Evolutionary conservation across 768 basidiomycete genomes (phyloP).

Genomic region (Psilocybe tampanensis): DNA sequence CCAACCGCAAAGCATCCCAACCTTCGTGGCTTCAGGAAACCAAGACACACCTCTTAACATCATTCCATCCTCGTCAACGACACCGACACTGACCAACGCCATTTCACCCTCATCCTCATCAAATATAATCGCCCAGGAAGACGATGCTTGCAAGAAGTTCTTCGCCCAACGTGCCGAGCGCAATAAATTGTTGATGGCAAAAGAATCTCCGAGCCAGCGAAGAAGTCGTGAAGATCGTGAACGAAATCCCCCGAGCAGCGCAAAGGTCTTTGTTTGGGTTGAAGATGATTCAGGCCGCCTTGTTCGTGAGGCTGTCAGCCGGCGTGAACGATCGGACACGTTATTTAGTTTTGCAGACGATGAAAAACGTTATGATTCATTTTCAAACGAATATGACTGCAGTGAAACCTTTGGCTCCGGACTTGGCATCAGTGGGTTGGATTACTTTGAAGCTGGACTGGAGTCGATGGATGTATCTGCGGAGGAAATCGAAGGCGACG

Average conservation of each 20-base stretch:
- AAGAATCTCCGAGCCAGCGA: background rate
- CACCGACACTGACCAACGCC: too few species aligned
- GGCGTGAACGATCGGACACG: background rate
- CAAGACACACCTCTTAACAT: too few species aligned
- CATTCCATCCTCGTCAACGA: too few species aligned
- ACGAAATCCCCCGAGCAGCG: background rate
- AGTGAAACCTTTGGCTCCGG: background rate
- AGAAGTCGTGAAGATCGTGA: background rate
- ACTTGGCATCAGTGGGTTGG: background rate
- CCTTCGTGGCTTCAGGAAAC: too few species aligned
- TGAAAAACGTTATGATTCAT: background rate
- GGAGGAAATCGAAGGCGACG: too few species aligned
- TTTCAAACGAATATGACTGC: slow-evolving; percentile 2
- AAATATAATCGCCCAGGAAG: background rate
- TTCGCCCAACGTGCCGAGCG: background rate
- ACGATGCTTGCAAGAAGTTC: background rate
- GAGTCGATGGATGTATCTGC: background rate
- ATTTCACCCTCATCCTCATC: too few species aligned
- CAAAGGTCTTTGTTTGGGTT: background rate
- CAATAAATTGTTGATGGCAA: background rate
- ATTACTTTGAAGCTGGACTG: background rate
- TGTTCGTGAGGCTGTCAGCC: background rate
- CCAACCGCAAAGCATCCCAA: background rate
- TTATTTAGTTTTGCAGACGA: background rate
- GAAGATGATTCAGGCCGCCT: background rate